Percentiles rank a stretch among this genome's conserved stretches.
Conservation (phyloP, 805 yeast species). For the Ogataea nakhonphanomensis region DNA sequence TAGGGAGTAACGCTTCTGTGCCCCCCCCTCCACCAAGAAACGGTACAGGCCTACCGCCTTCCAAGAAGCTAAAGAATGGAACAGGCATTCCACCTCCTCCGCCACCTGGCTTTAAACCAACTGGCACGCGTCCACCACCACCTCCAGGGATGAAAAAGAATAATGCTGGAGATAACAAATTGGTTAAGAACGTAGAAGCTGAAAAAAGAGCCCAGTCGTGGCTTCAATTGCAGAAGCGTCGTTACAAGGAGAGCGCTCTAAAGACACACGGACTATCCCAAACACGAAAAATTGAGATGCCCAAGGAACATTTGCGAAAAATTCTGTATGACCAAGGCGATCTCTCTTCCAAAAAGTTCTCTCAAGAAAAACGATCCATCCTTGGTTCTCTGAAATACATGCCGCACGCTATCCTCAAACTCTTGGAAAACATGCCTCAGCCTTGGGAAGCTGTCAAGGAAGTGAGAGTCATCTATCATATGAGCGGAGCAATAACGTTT, state of each 20-base stretch:
- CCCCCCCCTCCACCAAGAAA: slow-evolving; percentile 15
- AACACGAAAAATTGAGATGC: slow-evolving; percentile 74
- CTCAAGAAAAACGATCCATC: slow-evolving; percentile 82
- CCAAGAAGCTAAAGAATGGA: slow-evolving; percentile 15
- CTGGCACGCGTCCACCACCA: slow-evolving; percentile 25
- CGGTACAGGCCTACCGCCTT: slow-evolving; percentile 17
- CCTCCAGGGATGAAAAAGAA: slow-evolving; percentile 22
- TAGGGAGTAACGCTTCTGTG: background rate
- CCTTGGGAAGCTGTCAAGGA: slow-evolving; percentile 94
- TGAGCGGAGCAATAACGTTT: slow-evolving; percentile 91
- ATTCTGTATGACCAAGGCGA: slow-evolving; percentile 83
- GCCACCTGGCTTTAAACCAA: slow-evolving; percentile 21
- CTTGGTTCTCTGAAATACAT: slow-evolving; percentile 88
- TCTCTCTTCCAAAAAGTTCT: slow-evolving; percentile 70
- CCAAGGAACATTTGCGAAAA: slow-evolving; percentile 88
- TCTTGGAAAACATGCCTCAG: slow-evolving; percentile 94
- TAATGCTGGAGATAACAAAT: background rate
- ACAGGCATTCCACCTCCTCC: slow-evolving; percentile 38
- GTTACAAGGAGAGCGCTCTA: slow-evolving; percentile 41
- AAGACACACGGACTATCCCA: slow-evolving; percentile 47
- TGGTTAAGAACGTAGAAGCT: slow-evolving; percentile 24
- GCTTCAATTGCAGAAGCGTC: slow-evolving; percentile 58
- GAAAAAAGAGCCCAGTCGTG: slow-evolving; percentile 51
- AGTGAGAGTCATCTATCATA: slow-evolving; percentile 85
- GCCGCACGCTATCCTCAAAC: slow-evolving; percentile 91